Evolutionary conservation across 2,329 filamentous ascomycete genomes (phyloP).

Genomic region (Alternaria sp.): DNA sequence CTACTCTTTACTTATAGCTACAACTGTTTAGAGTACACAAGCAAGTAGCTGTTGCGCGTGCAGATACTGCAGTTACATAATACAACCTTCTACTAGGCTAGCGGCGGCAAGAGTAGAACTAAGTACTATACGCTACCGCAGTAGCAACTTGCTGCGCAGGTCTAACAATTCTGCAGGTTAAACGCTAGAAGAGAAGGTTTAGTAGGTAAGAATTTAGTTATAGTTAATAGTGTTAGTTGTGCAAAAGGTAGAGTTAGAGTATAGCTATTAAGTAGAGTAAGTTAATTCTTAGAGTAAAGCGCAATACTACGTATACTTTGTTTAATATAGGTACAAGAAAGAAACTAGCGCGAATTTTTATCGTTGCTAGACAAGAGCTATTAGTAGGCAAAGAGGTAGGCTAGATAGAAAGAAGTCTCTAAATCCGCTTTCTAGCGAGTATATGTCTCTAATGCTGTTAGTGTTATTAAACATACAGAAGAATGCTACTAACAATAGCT

Average conservation of each 20-base stretch:
- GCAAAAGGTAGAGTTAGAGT: constrained; percentile 7
- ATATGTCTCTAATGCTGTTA: constrained; percentile 4
- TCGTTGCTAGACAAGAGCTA: background rate
- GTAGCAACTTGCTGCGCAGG: constrained; percentile 54
- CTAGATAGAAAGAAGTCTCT: background rate
- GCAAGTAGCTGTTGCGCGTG: constrained; percentile 57
- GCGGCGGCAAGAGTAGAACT: constrained; percentile 57
- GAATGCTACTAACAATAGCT: background rate
- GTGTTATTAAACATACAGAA: background rate
- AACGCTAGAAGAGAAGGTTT: background rate
- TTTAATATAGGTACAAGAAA: constrained; percentile 12
- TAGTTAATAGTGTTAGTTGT: background rate
- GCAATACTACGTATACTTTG: constrained; percentile 10
- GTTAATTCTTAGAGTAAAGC: background rate
- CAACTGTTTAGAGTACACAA: constrained; percentile 47
- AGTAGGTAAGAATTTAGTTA: background rate
- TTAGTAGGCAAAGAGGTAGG: background rate
- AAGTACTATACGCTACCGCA: constrained; percentile 60
- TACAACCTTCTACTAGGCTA: constrained; percentile 53
- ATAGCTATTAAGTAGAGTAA: background rate
- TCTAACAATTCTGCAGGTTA: background rate
- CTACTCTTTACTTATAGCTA: constrained; percentile 34
- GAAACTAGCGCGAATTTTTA: background rate
- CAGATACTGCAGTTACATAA: constrained; percentile 63
- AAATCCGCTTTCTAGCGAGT: constrained; percentile 1